Base-by-base conservation (phyloP, 164 flowering plant species). In the Protea cynaroides region DNA sequence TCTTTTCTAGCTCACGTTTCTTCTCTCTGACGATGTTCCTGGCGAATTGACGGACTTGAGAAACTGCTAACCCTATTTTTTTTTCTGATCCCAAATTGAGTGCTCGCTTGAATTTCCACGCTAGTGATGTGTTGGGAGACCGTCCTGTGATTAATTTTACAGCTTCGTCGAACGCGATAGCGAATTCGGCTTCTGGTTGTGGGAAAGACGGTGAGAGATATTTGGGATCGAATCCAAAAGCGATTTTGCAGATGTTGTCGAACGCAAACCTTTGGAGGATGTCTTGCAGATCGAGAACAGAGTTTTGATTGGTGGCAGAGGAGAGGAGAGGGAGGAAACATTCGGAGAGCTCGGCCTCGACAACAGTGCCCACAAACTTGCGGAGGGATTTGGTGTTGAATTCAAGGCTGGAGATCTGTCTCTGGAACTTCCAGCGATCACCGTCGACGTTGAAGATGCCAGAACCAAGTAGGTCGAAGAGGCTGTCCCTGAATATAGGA, bases 181-280 rank as follows among this genome's bases (percentile, higher is more conserved):
- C 75, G 34, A 75, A 75, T 23, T 54, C 37, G 1, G 63, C 61
- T 43, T 62, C 47, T 13, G 71, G 71, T 5, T 29, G 34, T 29
- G 74, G 71, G 5, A 78, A 59, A 17, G 82, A 75, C 4, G 78
- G 76, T 3, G 58, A 62, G 24, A 85, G 46, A 62, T 64, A 79
- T 0, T 47, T 69, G 0, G 86, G 86, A 37, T 83, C 87, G 34
- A 75, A 81, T 29, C 88, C 88, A 25, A 84, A 82, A 5, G 85
- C 78, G 23, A 84, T 78, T 46, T 73, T 74, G 58, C 85, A 83
- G 7, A 85, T 75, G 56, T 79, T 82, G 23, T 84, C 86, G 56
- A 83, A 83, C 5, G 85, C 74, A 47, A 83, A 83, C 18, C 87
- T 51, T 50, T 83, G 83, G 21, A 86, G 77, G 17, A 84, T 63